Percentiles rank a stretch among this genome's conserved stretches.
phyloP scores from a whole-genome alignment of 2,329 filamentous ascomycete genomes.

The Paraphoma sp. region DNA sequence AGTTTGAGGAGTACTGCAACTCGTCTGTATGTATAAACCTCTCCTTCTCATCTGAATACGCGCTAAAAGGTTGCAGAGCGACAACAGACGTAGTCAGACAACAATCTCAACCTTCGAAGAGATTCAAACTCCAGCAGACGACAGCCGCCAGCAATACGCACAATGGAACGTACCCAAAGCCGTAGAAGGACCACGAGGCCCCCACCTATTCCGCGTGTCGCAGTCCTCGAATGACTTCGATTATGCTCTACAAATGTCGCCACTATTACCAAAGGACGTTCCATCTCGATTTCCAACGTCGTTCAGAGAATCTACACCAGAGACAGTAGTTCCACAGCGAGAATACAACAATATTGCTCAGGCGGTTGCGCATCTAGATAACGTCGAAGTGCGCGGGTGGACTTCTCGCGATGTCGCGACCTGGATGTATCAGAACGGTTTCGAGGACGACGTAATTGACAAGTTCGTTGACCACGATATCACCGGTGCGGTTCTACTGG shows the following conservation, averaged over 20 bases:
- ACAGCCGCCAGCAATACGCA: conserved; percentile 67
- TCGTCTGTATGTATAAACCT: conserved; percentile 66
- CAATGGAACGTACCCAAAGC: conserved; percentile 67
- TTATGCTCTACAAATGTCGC: conserved; percentile 71
- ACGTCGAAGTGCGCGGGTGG: conserved; percentile 69
- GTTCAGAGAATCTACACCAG: conserved; percentile 47
- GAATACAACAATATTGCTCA: conserved; percentile 61
- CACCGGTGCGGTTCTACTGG: conserved; percentile 82
- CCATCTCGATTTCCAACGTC: conserved; percentile 52
- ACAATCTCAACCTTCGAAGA: conserved; percentile 90
- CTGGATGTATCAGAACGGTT: conserved; percentile 84
- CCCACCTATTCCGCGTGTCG: conserved; percentile 83
- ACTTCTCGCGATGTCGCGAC: conserved; percentile 78
- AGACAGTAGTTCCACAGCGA: conserved; percentile 45
- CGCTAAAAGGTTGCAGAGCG: conserved; percentile 56
- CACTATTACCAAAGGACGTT: conserved; percentile 71
- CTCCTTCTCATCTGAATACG: conserved; percentile 13
- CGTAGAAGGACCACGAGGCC: conserved; percentile 81
- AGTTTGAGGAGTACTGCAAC: conserved; percentile 58
- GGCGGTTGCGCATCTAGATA: conserved; percentile 64
- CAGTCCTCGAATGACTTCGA: conserved; percentile 64
- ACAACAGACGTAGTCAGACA: conserved; percentile 73
- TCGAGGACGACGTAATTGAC: conserved; percentile 78
- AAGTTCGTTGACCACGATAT: conserved; percentile 94
- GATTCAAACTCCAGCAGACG: conserved; percentile 72